Conservation (phyloP, 768 basidiomycete genomes). For the Termitomyces eurrhizus region DNA sequence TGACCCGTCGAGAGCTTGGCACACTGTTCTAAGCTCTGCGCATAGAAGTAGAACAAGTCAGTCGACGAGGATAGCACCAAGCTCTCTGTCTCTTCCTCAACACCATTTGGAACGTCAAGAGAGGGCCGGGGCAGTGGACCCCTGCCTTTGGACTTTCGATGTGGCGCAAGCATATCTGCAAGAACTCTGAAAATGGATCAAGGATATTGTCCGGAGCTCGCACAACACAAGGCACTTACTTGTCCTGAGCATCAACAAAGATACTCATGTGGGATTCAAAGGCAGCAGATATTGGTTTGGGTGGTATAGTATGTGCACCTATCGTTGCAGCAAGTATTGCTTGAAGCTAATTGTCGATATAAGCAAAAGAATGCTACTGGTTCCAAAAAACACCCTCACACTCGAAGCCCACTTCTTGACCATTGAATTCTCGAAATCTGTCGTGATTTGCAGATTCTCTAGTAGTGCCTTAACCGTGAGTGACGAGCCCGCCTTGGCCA, state of each 20-base stretch:
- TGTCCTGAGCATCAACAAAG: constrained; percentile 96
- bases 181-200: constrained; percentile 54
- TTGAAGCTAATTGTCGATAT: constrained; percentile 41
- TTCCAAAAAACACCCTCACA: constrained; percentile 31
- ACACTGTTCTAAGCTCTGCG: constrained; percentile 91
- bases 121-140: constrained; percentile 55
- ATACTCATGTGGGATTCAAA: constrained; percentile 92
- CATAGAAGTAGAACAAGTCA: constrained; percentile 96
- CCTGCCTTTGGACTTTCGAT: constrained; percentile 49
- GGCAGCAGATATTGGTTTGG: constrained; percentile 79
- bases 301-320: constrained; percentile 43
- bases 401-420: constrained; percentile 78
- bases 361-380: not conserved
- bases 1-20: constrained; percentile 84
- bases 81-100: constrained; percentile 40
- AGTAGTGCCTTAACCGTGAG: constrained; percentile 77
- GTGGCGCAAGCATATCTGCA: constrained; percentile 84
- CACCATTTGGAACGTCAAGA: constrained; percentile 51
- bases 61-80: constrained; percentile 89
- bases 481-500: constrained; percentile 73
- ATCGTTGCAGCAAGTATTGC: constrained; percentile 59
- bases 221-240: constrained; percentile 39
- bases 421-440: constrained; percentile 86
- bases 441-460: constrained; percentile 80
- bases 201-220: not conserved